Evolutionary conservation across 1,284 basidiomycete species (phyloP), one percentile per base, ranked within the genome.

Genomic region (Ganoderma leucocontextum): DNA sequence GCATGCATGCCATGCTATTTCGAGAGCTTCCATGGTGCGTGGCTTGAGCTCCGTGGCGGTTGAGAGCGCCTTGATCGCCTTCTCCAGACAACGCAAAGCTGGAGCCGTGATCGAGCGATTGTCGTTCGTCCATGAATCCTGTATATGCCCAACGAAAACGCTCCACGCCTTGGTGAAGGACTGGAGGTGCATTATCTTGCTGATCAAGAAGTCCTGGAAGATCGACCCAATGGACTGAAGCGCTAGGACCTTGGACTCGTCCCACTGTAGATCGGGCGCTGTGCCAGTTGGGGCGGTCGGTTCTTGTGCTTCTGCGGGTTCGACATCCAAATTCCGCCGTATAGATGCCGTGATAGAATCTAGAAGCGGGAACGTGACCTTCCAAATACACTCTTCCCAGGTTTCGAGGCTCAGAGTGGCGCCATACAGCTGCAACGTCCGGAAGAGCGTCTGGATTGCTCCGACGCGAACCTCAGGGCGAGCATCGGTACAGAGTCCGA

Each of bases 371-470:
- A 98, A 96, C 12, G 95, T 89, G 62, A 99, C 89, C 75, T 94
- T 91, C 91, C 93, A 95, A 35, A 97, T 85, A 72, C 94, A 95
- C 64, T 94, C 87, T 61, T 93, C 89, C 98, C 97, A 99, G 0
- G 93, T 94, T 5, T 88, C 87, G 29, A 87, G 77, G 72, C 90
- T 91, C 59, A 99, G 84, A 2, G 91, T 93, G 12, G 89, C 88
- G 5, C 96, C 97, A 78, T 99, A 99, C 22, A 98, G 86, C 78
- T 97, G 95, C 79, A 99, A 88, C 0, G 96, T 95, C 55, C 96
- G 87, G 83, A 98, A 99, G 64, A 99, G 81, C 2, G 96, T 98
- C 79, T 98, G 95, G 67, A 99, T 97, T 3, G 97, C 95, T 2
- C 96, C 95, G 70, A 94, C 92, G 15, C 97, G 89, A 0, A 98